Base-by-base conservation (phyloP, 129 eudicot species). In the Oenanthe sinensis region DNA sequence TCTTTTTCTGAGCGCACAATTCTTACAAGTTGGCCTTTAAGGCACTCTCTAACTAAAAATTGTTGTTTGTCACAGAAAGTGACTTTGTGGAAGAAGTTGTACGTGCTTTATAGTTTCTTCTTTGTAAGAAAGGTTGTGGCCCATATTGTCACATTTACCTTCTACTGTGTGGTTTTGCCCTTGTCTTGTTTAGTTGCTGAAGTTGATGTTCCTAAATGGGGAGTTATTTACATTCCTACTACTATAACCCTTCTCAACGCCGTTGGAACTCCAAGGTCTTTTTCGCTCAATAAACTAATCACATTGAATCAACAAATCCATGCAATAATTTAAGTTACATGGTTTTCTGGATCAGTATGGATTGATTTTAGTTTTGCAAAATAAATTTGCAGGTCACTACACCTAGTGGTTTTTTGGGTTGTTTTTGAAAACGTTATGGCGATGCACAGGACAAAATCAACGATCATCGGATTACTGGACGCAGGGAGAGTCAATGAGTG, bases 71-170 rank as follows among this genome's bases (percentile, higher is more conserved):
- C 85, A 90, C 98, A 94, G 98, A 91, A 86, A 90, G 98, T 94
- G 72, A 77, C 86, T 0, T 20, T 88, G 47, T 87, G 89, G 98
- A 94, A 94, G 89, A 94, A 91, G 85, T 43, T 91, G 20, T 87
- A 94, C 54, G 92, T 94, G 81, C 88, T 94, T 58, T 94, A 94
- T 80, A 91, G 94, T 75, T 94, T 94, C 91, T 94, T 94, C 93
- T 90, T 91, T 68, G 92, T 94, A 43, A 85, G 98, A 79, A 94
- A 94, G 79, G 87, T 94, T 36, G 85, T 94, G 6, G 97, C 97
- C 13, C 98, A 94, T 85, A 76, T 87, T 19, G 98, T 94, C 71
- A 91, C 98, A 16, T 94, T 91, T 79, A 77, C 85, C 76, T 90
- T 94, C 77, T 94, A 94, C 75, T 91, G 98, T 42, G 88, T 94